Base-by-base conservation (phyloP, 139 green algal species). In the Protoeuglena noctilucae region DNA sequence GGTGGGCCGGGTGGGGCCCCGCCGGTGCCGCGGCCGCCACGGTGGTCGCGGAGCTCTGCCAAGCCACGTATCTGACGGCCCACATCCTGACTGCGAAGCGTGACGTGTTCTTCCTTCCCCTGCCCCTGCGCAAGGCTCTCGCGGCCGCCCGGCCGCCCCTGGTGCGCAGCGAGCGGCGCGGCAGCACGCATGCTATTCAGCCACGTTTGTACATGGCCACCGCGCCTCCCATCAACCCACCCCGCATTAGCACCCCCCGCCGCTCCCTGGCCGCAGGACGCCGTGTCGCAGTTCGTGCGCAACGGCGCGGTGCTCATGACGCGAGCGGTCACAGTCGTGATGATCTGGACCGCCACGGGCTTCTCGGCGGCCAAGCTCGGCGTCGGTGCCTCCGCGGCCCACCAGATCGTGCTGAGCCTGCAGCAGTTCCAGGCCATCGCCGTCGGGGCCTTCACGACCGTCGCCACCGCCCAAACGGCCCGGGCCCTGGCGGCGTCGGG, bases 371-470 rank as follows among this genome's bases (percentile, higher is more conserved):
- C 34, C 9, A 7, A 43, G 9, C 7, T 43, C 9, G 34, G 34
- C 34, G 34, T 43, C 34, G 9, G 7, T 7, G 9, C 7, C 34
- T 19, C 34, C 34, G 34, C 34, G 9, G 34, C 34, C 9, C 34
- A 43, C 34, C 34, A 43, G 34, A 12, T 43, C 34, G 34, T 43
- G 34, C 34, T 43, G 34, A 19, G 34, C 34, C 12, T 43, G 9
- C 34, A 43, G 34, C 34, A 43, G 34, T 43, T 43, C 34, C 34
- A 43, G 34, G 34, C 34, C 34, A 43, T 43, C 34, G 34, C 34
- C 9, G 12, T 43, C 9, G 34, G 34, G 9, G 34, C 34, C 9
- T 43, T 43, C 34, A 43, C 34, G 34, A 43, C 34, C 9, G 34
- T 43, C 9, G 12, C 34, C 9, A 43, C 34, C 7, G 34, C 34